Base-by-base conservation (phyloP, 2,329 filamentous ascomycete genomes). In the Fusarium citri region DNA sequence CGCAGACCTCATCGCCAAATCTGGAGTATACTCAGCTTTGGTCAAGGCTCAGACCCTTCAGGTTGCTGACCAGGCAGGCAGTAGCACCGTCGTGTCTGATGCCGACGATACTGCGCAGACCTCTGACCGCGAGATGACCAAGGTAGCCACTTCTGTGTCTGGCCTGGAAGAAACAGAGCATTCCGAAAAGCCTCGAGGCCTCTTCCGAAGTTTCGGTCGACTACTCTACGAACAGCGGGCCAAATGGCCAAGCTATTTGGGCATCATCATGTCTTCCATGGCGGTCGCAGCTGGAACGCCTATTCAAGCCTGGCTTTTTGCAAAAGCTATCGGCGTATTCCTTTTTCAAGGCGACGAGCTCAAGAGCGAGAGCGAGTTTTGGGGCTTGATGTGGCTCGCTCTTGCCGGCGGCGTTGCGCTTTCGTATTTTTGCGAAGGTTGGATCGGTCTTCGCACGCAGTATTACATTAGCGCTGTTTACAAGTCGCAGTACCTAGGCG, bases 1-100 rank as follows among this genome's bases (percentile, higher is more conserved):
- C 57, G 79, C 86, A 3, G 83, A 87, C 23, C 82, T 92, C 1
- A 80, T 92, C 41, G 76, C 77, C 18, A 78, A 79, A 87, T 58
- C 57, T 0, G 67, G 76, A 2, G 68, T 73, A 1, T 78, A 78
- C 30, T 68, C 64, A 2, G 56, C 53, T 7, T 30, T 78, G 10
- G 74, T 76, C 8, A 61, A 56, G 8, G 76, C 76, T 9, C 76
- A 77, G 40, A 41, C 63, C 9, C 64, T 73, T 4, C 43, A 23
- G 6, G 30, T 42, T 3, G 18, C 28, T 2, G 51, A 73, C 4
- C 20, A 41, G 6, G 3, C 26, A 16, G 57, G 65, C 3, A 16
- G 11, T 2, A 45, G 23, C 4, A 5, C 40, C 6, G 4, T 31
- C 4, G 46, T 49, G 3, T 26, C 34, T 5, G 71, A 62, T 11